Conservation (phyloP, 306 rosid genomes). For the Dryas octopetala region DNA sequence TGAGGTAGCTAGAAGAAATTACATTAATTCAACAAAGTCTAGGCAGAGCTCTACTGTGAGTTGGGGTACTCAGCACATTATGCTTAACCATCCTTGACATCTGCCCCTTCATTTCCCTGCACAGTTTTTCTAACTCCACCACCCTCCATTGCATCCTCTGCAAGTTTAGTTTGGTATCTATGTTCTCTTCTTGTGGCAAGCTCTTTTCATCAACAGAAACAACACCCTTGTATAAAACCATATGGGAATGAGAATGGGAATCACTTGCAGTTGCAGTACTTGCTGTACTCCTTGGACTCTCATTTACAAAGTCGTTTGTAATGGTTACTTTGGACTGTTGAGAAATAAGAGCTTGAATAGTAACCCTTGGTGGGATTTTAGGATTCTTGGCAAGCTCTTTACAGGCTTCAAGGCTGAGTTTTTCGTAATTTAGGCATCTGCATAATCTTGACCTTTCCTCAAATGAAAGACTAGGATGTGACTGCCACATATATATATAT, state of each 20-base stretch:
- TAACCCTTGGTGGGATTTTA: slow-evolving; percentile 65
- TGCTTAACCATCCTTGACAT: slow-evolving; percentile 47
- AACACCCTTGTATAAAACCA: slow-evolving; percentile 17
- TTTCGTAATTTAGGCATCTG: slow-evolving; percentile 61
- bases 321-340: slow-evolving; percentile 39
- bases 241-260: slow-evolving; percentile 19
- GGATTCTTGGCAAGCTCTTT: slow-evolving; percentile 78
- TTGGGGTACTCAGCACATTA: slow-evolving; percentile 36
- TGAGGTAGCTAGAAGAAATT: not conserved
- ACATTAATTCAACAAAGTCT: slow-evolving; percentile 54
- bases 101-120: slow-evolving; percentile 58
- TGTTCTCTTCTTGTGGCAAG: slow-evolving; percentile 34
- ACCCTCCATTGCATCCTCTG: slow-evolving; percentile 65
- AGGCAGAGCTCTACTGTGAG: slow-evolving; percentile 37
- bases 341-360: slow-evolving; percentile 65
- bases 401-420: slow-evolving; percentile 61
- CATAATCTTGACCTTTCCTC: slow-evolving; percentile 72
- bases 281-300: slow-evolving; percentile 9
- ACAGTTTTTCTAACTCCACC: slow-evolving; percentile 59
- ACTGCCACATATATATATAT: slow-evolving; percentile 43
- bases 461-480: slow-evolving; percentile 48
- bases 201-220: slow-evolving; percentile 13
- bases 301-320: slow-evolving; percentile 9
- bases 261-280: not conserved
- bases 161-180: slow-evolving; percentile 36